These are phyloP conservation scores for Escallonia herrerae DNA, from an alignment of 129 eudicot species.

Conservation along the genomic window DNA sequence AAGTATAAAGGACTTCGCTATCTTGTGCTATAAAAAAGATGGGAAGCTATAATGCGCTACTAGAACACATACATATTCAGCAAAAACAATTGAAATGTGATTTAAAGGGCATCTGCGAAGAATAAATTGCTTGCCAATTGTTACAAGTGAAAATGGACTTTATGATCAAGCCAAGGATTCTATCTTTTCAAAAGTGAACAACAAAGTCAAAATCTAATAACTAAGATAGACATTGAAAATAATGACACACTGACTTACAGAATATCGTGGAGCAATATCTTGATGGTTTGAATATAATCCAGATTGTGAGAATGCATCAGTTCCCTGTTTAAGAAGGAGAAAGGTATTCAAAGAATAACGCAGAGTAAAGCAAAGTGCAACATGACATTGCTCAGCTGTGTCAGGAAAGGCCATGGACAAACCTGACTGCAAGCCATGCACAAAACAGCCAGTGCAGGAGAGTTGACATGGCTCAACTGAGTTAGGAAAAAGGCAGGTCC, in stretches of 20 bases:
- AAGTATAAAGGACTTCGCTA: background rate
- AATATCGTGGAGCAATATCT: slow-evolving; percentile 95
- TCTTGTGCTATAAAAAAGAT: background rate
- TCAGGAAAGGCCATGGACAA: background rate
- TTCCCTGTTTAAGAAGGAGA: slow-evolving; percentile 47
- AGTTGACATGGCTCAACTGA: slow-evolving; percentile 84
- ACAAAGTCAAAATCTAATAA: background rate
- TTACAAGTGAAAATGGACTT: background rate
- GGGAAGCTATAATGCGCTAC: too few relatives aligned
- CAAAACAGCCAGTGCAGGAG: slow-evolving; percentile 91
- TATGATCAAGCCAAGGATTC: background rate
- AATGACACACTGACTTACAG: slow-evolving; percentile 39
- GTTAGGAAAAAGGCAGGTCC: slow-evolving; percentile 97
- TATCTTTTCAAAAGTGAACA: background rate
- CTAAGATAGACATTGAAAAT: background rate
- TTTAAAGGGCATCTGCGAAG: background rate
- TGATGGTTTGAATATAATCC: slow-evolving; percentile 96
- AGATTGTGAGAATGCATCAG: slow-evolving; percentile 97
- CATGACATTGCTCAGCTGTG: too few relatives aligned
- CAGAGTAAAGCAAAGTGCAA: too few relatives aligned
- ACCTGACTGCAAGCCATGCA: slow-evolving; percentile 99
- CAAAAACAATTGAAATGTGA: background rate
- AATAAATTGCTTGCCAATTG: background rate
- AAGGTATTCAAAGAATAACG: background rate
- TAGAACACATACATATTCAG: background rate